Conservation (phyloP, 2,329 filamentous ascomycete genomes). For the Dothistroma pini region DNA sequence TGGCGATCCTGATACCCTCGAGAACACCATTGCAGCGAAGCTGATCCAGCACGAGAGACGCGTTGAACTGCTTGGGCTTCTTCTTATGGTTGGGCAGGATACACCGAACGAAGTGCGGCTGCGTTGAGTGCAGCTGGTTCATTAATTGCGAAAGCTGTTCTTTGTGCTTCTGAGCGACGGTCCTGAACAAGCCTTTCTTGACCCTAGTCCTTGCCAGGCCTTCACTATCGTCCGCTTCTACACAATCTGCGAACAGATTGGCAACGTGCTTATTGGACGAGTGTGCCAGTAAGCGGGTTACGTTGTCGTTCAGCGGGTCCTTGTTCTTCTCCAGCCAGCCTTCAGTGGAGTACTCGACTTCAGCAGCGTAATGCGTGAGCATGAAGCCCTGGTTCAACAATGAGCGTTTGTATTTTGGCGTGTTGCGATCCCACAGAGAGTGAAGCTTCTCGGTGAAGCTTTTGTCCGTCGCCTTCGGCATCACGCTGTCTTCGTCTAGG, state of each 20-base stretch:
- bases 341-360: slow-evolving; percentile 94
- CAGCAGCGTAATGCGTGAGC: slow-evolving; percentile 93
- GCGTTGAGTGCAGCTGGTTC: slow-evolving; percentile 88
- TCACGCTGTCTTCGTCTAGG: slow-evolving; percentile 94
- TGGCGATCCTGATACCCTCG: slow-evolving; percentile 95
- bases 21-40: slow-evolving; percentile 98
- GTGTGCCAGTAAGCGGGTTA: slow-evolving; percentile 79
- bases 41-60: slow-evolving; percentile 90
- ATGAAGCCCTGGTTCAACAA: slow-evolving; percentile 89
- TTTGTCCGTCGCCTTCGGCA: slow-evolving; percentile 97
- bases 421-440: slow-evolving; percentile 93
- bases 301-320: slow-evolving; percentile 94
- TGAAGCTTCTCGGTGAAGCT: slow-evolving; percentile 98
- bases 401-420: slow-evolving; percentile 84
- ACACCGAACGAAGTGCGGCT: slow-evolving; percentile 96
- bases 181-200: slow-evolving; percentile 96
- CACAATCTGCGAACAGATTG: slow-evolving; percentile 81
- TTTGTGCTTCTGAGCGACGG: slow-evolving; percentile 94
- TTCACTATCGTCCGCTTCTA: slow-evolving; percentile 70
- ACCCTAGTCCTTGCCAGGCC: slow-evolving; percentile 72
- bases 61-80: slow-evolving; percentile 85
- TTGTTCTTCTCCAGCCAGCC: slow-evolving; percentile 99
- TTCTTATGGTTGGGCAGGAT: slow-evolving; percentile 99
- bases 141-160: slow-evolving; percentile 97
- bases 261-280: slow-evolving; percentile 83